Evolutionary conservation across 139 green algal species (phyloP).

Genomic region (Diplosphaera chodatii): DNA sequence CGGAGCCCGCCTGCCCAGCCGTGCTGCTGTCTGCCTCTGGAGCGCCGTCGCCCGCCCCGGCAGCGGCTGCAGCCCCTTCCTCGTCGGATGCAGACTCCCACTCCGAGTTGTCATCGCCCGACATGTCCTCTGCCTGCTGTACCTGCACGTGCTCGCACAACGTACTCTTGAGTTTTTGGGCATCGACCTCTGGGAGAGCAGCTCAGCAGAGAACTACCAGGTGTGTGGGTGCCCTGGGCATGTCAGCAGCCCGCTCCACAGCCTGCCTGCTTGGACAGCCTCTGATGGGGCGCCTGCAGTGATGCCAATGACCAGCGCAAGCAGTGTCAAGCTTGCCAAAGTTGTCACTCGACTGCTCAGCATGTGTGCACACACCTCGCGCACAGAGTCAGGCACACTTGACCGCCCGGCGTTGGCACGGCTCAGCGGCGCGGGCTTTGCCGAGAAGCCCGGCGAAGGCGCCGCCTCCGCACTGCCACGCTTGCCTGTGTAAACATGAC

Average conservation of each 20-base stretch:
- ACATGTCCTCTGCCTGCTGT: not conserved
- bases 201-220: too few species aligned
- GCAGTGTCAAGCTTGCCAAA: too few species aligned
- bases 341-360: too few species aligned
- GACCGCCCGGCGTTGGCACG: not conserved
- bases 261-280: too few species aligned
- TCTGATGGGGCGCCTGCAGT: too few species aligned
- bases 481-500: not conserved
- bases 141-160: constrained; percentile 1
- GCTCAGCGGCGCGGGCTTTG: not conserved
- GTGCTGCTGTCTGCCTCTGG: not conserved
- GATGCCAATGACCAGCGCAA: too few species aligned
- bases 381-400: not conserved
- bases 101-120: constrained; percentile 31
- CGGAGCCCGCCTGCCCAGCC: not conserved
- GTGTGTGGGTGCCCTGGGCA: too few species aligned
- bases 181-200: too few species aligned
- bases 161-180: too few species aligned
- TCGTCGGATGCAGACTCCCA: constrained; percentile 76
- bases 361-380: not conserved
- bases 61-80: constrained; percentile 1
- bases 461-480: not conserved
- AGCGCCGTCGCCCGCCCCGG: constrained; percentile 4
- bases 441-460: not conserved
- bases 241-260: too few species aligned